Percentiles rank a stretch among this genome's conserved stretches.
Conservation (phyloP, 2,329 filamentous ascomycete species). For the Xylariaceae sp. region DNA sequence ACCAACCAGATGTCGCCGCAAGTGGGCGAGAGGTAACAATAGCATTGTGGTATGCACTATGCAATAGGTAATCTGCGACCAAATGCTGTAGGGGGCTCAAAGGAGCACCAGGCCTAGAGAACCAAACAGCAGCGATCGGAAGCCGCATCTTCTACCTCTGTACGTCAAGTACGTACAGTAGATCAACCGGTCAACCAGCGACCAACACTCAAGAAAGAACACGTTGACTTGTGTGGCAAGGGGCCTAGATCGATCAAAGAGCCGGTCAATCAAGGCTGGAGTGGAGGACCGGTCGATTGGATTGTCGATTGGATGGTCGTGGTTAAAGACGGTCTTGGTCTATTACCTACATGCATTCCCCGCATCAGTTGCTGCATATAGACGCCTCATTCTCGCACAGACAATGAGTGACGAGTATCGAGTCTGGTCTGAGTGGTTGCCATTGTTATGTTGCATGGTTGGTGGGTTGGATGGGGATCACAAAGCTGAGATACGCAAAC, state of each 20-base stretch:
- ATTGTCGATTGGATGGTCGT: background rate
- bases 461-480: too few species aligned
- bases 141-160: slow-evolving; percentile 19
- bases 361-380: background rate
- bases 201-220: background rate
- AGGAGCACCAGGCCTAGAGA: background rate
- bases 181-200: slow-evolving; percentile 9
- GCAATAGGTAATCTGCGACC: background rate
- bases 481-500: too few species aligned
- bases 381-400: too few species aligned
- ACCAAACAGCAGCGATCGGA: slow-evolving; percentile 25
- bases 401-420: too few species aligned
- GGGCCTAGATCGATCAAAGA: background rate
- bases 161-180: slow-evolving; percentile 9
- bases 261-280: background rate
- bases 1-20: background rate
- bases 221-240: background rate
- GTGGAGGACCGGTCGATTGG: background rate
- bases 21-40: background rate
- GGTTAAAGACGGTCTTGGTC: background rate
- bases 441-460: too few species aligned
- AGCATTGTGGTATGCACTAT: background rate
- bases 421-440: too few species aligned
- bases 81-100: background rate
- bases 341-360: background rate